These are phyloP conservation scores for Cryptococcus sp. DNA, from an alignment of 1,284 basidiomycete species.

Conservation along the genomic window DNA sequence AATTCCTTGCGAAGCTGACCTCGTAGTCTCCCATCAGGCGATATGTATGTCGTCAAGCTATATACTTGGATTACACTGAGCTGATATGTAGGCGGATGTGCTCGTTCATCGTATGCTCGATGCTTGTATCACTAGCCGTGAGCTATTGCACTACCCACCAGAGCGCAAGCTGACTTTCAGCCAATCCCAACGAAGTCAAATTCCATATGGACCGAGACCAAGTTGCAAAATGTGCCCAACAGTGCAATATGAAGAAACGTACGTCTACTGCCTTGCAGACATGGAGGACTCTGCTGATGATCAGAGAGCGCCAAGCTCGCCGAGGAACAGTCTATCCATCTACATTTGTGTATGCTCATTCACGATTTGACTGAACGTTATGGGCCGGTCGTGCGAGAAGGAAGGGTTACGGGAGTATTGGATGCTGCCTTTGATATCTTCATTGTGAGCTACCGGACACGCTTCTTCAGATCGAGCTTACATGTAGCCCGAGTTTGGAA, in stretches of 20 bases:
- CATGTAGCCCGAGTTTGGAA: slow-evolving; percentile 73
- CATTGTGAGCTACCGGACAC: slow-evolving; percentile 37
- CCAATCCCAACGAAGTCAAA: slow-evolving; percentile 60
- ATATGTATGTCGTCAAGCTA: slow-evolving; percentile 20
- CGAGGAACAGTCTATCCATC: slow-evolving; percentile 91
- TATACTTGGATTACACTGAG: not conserved
- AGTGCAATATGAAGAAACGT: slow-evolving; percentile 80
- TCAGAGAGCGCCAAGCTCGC: slow-evolving; percentile 65
- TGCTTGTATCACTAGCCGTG: slow-evolving; percentile 69
- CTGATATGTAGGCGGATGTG: slow-evolving; percentile 63
- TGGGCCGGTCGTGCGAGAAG: slow-evolving; percentile 89
- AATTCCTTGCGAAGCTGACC: not conserved
- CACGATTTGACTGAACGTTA: slow-evolving; percentile 84
- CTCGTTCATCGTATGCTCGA: slow-evolving; percentile 96
- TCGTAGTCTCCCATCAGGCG: slow-evolving; percentile 72
- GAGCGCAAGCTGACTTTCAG: slow-evolving; percentile 6
- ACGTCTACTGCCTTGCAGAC: slow-evolving; percentile 1
- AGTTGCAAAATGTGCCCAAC: slow-evolving; percentile 93
- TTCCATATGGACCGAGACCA: slow-evolving; percentile 96
- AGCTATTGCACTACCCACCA: slow-evolving; percentile 23
- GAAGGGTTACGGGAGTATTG: slow-evolving; percentile 86
- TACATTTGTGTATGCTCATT: slow-evolving; percentile 91
- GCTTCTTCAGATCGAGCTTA: not conserved
- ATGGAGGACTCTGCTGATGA: not conserved
- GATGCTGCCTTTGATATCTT: slow-evolving; percentile 93